Conservation (phyloP, 257 asterid species). For the Haberlea rhodopensis region DNA sequence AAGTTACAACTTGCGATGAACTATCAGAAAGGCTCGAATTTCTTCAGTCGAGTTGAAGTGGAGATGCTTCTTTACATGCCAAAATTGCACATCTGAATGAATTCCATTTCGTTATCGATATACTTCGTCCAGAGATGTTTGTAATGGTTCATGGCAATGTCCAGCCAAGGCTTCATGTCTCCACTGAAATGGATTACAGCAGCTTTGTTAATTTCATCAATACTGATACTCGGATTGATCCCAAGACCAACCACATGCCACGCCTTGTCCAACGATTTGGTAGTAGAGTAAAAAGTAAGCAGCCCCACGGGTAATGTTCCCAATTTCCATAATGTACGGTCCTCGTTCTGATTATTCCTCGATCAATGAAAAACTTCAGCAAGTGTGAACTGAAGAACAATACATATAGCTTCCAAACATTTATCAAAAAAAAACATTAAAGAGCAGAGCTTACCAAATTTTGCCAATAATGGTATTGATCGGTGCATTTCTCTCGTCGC, state of each 20-base stretch:
- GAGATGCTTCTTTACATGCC: slow-evolving; percentile 60
- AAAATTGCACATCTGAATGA: slow-evolving; percentile 95
- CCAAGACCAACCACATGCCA: slow-evolving; percentile 97
- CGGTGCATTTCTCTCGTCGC: slow-evolving; percentile 76
- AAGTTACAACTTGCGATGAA: slow-evolving; percentile 31
- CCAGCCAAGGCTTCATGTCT: slow-evolving; percentile 99
- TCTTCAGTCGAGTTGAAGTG: slow-evolving; percentile 23
- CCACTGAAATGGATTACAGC: slow-evolving; percentile 96
- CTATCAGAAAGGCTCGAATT: slow-evolving; percentile 25
- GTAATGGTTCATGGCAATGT: slow-evolving; percentile 88
- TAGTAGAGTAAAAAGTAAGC: slow-evolving; percentile 68
- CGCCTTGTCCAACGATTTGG: slow-evolving; percentile 83
- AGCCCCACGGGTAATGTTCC: slow-evolving; percentile 92
- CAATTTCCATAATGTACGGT: slow-evolving; percentile 68
- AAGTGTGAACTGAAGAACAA: slow-evolving; percentile 8
- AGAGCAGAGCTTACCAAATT: slow-evolving; percentile 51
- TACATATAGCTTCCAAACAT: background rate
- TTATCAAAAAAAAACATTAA: background rate
- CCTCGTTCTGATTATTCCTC: slow-evolving; percentile 62
- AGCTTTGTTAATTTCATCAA: slow-evolving; percentile 86
- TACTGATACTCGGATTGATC: slow-evolving; percentile 86
- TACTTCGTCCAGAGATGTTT: slow-evolving; percentile 94
- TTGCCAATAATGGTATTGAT: slow-evolving; percentile 88
- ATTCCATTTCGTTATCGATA: slow-evolving; percentile 87
- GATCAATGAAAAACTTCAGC: slow-evolving; percentile 7